phyloP scores from a whole-genome alignment of 345 rosid species.

The Cardiospermum halicacabum region DNA sequence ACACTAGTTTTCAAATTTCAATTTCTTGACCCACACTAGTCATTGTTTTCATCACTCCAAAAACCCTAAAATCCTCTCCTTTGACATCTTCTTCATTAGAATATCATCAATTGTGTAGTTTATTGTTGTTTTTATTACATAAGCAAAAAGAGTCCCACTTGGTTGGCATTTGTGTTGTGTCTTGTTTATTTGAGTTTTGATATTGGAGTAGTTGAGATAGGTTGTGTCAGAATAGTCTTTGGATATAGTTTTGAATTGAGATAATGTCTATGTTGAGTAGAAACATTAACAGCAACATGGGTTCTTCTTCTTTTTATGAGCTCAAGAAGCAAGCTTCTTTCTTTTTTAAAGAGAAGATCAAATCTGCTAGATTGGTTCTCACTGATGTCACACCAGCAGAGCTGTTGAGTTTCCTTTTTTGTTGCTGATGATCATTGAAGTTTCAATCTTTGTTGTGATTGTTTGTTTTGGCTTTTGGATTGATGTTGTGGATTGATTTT shows the following conservation, averaged over 20 bases:
- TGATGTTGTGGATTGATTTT: not conserved
- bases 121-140: not conserved
- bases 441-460: not conserved
- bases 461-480: conserved; percentile 11
- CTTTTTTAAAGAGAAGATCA: conserved; percentile 88
- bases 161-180: not conserved
- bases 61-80: not conserved
- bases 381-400: conserved; percentile 82
- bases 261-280: conserved; percentile 56
- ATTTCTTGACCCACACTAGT: not conserved
- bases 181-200: not conserved
- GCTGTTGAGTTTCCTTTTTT: conserved; percentile 29
- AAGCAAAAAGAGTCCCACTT: not conserved
- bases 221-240: not conserved
- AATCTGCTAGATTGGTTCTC: conserved; percentile 81
- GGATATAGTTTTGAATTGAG: not conserved
- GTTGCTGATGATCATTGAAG: not conserved
- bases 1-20: not conserved
- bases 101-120: not conserved
- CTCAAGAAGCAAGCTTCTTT: conserved; percentile 90
- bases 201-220: conserved; percentile 4
- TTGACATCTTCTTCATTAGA: conserved; percentile 20
- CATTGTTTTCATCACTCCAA: not conserved
- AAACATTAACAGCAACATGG: conserved; percentile 40
- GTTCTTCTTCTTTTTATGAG: conserved; percentile 56